These are phyloP conservation scores for Jamesozyma rosinii DNA, from an alignment of 805 yeast genomes.

Conservation along the genomic window DNA sequence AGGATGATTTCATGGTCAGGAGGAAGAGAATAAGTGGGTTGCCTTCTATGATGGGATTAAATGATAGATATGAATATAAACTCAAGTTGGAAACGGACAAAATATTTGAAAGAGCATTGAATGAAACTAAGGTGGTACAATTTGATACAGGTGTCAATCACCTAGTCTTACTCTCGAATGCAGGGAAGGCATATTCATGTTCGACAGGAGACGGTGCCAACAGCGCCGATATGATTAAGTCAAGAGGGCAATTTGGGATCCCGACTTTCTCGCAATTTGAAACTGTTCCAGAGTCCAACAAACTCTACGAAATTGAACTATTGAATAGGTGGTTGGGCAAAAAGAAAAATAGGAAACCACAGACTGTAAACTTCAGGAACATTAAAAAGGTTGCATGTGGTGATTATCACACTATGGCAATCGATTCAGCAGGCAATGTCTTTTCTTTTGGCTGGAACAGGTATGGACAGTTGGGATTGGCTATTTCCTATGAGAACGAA, in stretches of 20 bases:
- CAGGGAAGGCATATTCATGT: conserved; percentile 53
- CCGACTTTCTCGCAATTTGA: conserved; percentile 63
- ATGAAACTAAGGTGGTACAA: conserved; percentile 43
- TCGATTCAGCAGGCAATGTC: conserved; percentile 58
- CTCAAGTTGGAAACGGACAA: conserved; percentile 16
- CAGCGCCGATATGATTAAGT: conserved; percentile 11
- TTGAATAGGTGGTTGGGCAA: conserved; percentile 18
- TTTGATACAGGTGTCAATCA: conserved; percentile 60
- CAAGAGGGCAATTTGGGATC: conserved; percentile 77
- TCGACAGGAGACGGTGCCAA: conserved; percentile 41
- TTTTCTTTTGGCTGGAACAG: conserved; percentile 82
- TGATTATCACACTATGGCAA: conserved; percentile 57
- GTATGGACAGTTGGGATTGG: conserved; percentile 76
- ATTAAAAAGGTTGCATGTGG: conserved; percentile 66
- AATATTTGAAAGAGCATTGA: conserved; percentile 28
- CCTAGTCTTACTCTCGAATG: conserved; percentile 48
- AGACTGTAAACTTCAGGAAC: conserved; percentile 21
- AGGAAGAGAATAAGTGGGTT: not conserved
- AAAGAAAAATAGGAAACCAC: not conserved
- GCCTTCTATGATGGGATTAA: not conserved
- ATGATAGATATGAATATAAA: conserved; percentile 7
- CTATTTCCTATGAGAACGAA: conserved; percentile 57
- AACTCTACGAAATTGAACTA: conserved; percentile 39
- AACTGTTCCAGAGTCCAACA: conserved; percentile 40
- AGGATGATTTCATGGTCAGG: not conserved